Base-by-base conservation (phyloP, 2,329 filamentous ascomycete species). In the Biscogniauxia marginata region DNA sequence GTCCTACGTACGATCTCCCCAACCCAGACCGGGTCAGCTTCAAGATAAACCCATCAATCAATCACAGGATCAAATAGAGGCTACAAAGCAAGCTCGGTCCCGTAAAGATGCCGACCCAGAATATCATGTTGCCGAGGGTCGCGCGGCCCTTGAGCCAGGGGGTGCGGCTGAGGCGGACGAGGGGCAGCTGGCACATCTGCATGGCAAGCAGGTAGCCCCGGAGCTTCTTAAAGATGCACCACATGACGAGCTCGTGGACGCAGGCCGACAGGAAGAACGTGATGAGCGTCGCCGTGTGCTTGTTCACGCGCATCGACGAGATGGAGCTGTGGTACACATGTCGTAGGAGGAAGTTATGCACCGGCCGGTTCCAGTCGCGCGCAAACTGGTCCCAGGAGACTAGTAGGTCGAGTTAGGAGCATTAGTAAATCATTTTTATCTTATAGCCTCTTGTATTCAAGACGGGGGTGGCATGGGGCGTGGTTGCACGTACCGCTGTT, bases 281-380 rank as follows among this genome's bases (percentile, higher is more conserved):
- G 46, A 90, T 85, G 52, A 91, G 82, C 0, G 89, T 91, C 1
- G 90, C 90, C 4, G 84, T 84, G 62, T 84, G 80, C 67, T 87
- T 87, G 64, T 85, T 84, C 51, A 92, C 79, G 58, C 85, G 85
- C 71, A 91, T 83, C 8, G 87, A 84, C 1, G 86, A 89, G 66
- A 93, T 92, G 47, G 85, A 88, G 47, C 82, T 85, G 73, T 93
- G 88, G 68, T 93, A 93, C 57, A 93, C 90, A 66, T 93, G 89
- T 13, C 90, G 80, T 2, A 92, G 78, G 23, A 93, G 75, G 71
- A 93, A 93, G 65, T 88, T 86, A 68, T 92, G 89, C 3, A 93
- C 89, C 0, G 89, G 89, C 2, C 84, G 76, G 68, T 93, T 93
- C 90, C 90, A 93, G 68, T 91, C 88, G 43, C 89, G 79, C 3